A percentile compares a stretch with the other conserved stretches of the same genome.
Evolutionary conservation across 2,329 filamentous ascomycete species (phyloP).

Genomic region (Tricladium varicosporioides): DNA sequence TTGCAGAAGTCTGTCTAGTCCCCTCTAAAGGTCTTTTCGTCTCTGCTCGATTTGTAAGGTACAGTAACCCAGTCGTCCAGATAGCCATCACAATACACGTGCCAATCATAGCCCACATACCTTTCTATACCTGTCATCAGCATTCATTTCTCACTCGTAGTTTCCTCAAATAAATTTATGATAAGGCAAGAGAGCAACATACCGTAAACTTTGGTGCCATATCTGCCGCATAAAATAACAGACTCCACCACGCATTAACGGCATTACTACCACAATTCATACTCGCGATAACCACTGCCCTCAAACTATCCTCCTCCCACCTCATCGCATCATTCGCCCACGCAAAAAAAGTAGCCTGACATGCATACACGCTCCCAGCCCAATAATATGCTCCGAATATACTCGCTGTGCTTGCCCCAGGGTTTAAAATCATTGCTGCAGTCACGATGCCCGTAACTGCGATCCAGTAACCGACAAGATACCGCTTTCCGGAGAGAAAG

Average conservation of each 20-base stretch:
- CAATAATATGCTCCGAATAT: slow-evolving; percentile 70
- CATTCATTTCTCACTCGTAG: neutral
- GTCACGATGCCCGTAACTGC: slow-evolving; percentile 62
- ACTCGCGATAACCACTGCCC: slow-evolving; percentile 65
- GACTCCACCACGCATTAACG: slow-evolving; percentile 71
- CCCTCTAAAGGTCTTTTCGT: slow-evolving; percentile 22
- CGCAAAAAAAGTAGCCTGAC: slow-evolving; percentile 72
- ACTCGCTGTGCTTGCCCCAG: slow-evolving; percentile 41
- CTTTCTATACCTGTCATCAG: slow-evolving; percentile 41
- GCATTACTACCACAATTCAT: slow-evolving; percentile 71
- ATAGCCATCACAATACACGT: slow-evolving; percentile 55
- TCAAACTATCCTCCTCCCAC: slow-evolving; percentile 59
- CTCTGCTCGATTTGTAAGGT: slow-evolving; percentile 41
- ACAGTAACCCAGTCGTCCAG: slow-evolving; percentile 57
- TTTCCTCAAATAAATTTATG: slow-evolving; percentile 8
- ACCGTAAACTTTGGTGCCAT: slow-evolving; percentile 53
- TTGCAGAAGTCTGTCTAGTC: neutral
- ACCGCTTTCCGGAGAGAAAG: slow-evolving; percentile 59
- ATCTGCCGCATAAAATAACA: slow-evolving; percentile 67
- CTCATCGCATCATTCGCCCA: slow-evolving; percentile 70
- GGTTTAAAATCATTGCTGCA: slow-evolving; percentile 55
- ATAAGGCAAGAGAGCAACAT: slow-evolving; percentile 28
- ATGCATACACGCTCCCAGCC: slow-evolving; percentile 68
- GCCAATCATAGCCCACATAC: slow-evolving; percentile 75
- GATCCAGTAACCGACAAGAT: slow-evolving; percentile 66